These are phyloP conservation scores for Aspergillus glaucus DNA, from an alignment of 2,329 filamentous ascomycete species.

Conservation along the genomic window DNA sequence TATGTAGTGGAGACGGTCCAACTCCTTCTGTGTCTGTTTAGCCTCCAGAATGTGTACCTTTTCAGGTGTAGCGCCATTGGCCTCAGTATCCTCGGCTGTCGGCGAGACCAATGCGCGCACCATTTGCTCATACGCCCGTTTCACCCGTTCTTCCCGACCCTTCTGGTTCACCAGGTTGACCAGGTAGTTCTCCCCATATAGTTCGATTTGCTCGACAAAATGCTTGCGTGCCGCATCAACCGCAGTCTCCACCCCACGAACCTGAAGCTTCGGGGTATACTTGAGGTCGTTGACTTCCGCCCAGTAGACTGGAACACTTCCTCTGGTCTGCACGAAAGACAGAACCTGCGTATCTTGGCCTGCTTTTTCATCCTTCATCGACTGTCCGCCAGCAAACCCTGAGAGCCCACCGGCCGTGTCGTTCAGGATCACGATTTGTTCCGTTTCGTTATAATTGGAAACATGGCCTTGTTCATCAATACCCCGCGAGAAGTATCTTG, in stretches of 20 bases:
- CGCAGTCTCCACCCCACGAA: constrained; percentile 76
- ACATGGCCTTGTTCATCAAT: constrained; percentile 90
- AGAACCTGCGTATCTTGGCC: constrained; percentile 79
- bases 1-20: constrained; percentile 85
- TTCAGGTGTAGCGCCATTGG: constrained; percentile 63
- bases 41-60: constrained; percentile 76
- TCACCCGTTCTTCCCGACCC: constrained; percentile 81
- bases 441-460: constrained; percentile 99
- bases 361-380: constrained; percentile 67
- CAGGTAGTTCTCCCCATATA: constrained; percentile 95
- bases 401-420: constrained; percentile 68
- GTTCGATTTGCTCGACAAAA: constrained; percentile 84
- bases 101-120: constrained; percentile 67
- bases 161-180: constrained; percentile 97
- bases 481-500: constrained; percentile 89
- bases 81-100: constrained; percentile 59
- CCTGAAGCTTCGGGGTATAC: constrained; percentile 84
- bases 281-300: constrained; percentile 88
- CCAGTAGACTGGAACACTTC: constrained; percentile 95
- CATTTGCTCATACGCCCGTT: constrained; percentile 89
- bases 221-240: constrained; percentile 73
- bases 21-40: constrained; percentile 52
- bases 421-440: constrained; percentile 85
- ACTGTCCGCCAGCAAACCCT: constrained; percentile 70
- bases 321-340: constrained; percentile 92